These are phyloP conservation scores for Sicyos baderoa DNA, from an alignment of 306 rosid genomes.

Conservation along the genomic window DNA sequence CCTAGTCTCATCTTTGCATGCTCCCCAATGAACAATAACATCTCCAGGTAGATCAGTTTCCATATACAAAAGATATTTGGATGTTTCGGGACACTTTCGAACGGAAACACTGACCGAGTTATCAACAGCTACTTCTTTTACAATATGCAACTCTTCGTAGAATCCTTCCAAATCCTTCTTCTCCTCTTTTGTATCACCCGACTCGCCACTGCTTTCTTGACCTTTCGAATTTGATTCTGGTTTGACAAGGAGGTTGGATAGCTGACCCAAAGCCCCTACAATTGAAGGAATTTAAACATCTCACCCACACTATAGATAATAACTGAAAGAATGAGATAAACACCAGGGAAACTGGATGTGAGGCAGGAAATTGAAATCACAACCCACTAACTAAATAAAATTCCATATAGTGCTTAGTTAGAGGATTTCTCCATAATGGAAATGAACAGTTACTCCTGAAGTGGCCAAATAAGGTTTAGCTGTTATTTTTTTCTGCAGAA, in stretches of 20 bases:
- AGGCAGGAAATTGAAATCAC: constrained; percentile 6
- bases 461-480: too few species aligned
- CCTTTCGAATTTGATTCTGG: constrained; percentile 32
- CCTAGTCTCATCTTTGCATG: constrained; percentile 56
- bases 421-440: not conserved
- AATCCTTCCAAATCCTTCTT: constrained; percentile 50
- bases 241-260: constrained; percentile 43
- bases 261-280: constrained; percentile 52
- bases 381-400: not conserved
- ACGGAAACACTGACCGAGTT: constrained; percentile 51
- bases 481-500: too few species aligned
- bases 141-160: constrained; percentile 52
- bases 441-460: not conserved
- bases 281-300: constrained; percentile 23
- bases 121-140: constrained; percentile 43
- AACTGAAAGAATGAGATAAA: constrained; percentile 12
- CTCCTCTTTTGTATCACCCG: constrained; percentile 31
- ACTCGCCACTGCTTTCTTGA: constrained; percentile 32
- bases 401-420: not conserved
- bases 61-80: constrained; percentile 43
- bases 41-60: constrained; percentile 75
- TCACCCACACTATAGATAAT: constrained; percentile 14
- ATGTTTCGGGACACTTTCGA: constrained; percentile 54
- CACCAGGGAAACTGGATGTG: constrained; percentile 18
- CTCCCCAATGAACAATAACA: constrained; percentile 86